phyloP scores from a whole-genome alignment of 169 alveolate species.

The Plasmodium chabaudi region DNA sequence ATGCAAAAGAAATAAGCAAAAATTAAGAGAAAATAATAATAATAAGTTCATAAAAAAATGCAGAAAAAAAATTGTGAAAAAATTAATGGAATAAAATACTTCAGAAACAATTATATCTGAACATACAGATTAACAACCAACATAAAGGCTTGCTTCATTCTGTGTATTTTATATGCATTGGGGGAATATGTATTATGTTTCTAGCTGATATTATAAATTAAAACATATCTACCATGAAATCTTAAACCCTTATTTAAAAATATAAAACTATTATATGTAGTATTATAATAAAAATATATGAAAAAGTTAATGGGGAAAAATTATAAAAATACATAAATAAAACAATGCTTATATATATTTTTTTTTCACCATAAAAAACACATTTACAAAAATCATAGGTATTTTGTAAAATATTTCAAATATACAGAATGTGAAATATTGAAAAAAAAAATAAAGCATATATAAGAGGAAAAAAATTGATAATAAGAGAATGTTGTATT shows the following conservation, averaged over 20 bases:
- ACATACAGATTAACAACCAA: conserved; percentile 5
- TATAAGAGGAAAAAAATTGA: conserved; percentile 23
- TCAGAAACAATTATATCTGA: conserved; percentile 5
- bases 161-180: neutral
- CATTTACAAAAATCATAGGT: conserved; percentile 29
- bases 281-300: conserved; percentile 3
- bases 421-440: conserved; percentile 11
- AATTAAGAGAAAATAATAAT: neutral
- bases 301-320: conserved; percentile 5
- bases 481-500: neutral
- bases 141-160: conserved; percentile 17
- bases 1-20: neutral
- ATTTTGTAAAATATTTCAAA: conserved; percentile 50
- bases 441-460: conserved; percentile 22
- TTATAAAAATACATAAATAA: neutral
- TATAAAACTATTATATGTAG: neutral
- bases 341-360: neutral
- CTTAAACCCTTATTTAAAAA: neutral
- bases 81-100: neutral
- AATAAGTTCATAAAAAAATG: conserved; percentile 1
- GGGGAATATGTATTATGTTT: conserved; percentile 22
- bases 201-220: conserved; percentile 7
- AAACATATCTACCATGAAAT: conserved; percentile 20
- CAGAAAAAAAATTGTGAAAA: conserved; percentile 6
- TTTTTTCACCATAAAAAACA: conserved; percentile 33